These are phyloP conservation scores for Paramecium sexaurelia DNA, from an alignment of 73 alveolate species.

Conservation along the genomic window DNA sequence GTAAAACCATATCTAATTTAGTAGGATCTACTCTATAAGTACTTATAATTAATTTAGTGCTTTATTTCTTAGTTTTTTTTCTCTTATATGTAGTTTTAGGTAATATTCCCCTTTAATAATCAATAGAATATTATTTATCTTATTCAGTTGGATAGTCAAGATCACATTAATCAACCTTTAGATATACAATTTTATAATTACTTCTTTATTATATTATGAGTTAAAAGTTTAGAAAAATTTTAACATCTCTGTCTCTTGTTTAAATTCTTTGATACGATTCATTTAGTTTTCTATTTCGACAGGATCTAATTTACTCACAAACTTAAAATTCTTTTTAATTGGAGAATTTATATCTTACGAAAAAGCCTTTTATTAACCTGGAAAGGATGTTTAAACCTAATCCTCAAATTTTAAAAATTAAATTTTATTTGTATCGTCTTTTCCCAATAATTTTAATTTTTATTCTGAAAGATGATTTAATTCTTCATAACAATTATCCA, in stretches of 20 bases:
- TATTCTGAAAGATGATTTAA: neutral
- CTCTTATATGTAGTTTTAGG: neutral
- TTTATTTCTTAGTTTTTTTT: neutral
- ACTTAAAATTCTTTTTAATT: neutral
- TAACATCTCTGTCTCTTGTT: neutral
- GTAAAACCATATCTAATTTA: neutral
- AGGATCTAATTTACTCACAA: neutral
- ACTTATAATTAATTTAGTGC: neutral
- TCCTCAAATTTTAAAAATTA: neutral
- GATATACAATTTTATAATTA: neutral
- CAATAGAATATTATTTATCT: neutral
- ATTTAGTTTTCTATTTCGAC: neutral
- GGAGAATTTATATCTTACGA: neutral
- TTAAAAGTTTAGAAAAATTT: neutral
- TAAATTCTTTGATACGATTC: neutral
- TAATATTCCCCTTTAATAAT: neutral
- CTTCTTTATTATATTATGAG: neutral
- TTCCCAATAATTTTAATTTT: neutral
- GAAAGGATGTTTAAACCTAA: neutral
- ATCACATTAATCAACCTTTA: neutral
- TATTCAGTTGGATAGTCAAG: neutral
- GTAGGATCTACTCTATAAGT: neutral
- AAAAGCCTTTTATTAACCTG: neutral
- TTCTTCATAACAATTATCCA: constrained; percentile 30
- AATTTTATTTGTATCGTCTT: neutral